Percentiles rank a stretch among this genome's conserved stretches.
Conservation (phyloP, 345 rosid genomes). For the Linum trigynum region DNA sequence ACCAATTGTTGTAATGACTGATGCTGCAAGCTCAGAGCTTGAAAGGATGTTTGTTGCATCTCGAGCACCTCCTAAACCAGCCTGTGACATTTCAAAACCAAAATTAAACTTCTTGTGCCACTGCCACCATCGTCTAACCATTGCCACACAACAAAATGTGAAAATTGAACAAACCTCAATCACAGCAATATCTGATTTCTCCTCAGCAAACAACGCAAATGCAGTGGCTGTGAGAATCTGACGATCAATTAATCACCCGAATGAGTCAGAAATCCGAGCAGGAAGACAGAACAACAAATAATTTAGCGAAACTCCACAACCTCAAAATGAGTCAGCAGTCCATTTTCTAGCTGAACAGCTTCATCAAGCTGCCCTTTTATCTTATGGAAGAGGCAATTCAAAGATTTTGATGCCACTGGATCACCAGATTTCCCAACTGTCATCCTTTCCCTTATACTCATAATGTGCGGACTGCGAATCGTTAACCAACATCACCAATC, state of each 20-base stretch:
- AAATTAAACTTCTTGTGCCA: background rate
- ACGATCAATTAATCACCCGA: background rate
- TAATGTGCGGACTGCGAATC: conserved; percentile 62
- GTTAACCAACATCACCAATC: conserved; percentile 9
- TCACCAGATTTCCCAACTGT: conserved; percentile 44
- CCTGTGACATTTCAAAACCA: conserved; percentile 25
- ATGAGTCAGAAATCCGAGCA: background rate
- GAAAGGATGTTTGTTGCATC: conserved; percentile 76
- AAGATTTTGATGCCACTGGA: conserved; percentile 46
- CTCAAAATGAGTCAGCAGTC: conserved; percentile 82
- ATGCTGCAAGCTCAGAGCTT: conserved; percentile 51
- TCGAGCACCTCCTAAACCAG: conserved; percentile 86
- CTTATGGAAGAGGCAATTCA: conserved; percentile 46
- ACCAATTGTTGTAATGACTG: conserved; percentile 73
- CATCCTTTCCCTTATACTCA: conserved; percentile 74
- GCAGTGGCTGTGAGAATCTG: conserved; percentile 85
- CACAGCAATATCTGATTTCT: conserved; percentile 69
- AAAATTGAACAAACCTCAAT: conserved; percentile 43
- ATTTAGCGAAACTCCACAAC: conserved; percentile 18
- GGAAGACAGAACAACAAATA: background rate
- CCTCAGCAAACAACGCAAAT: conserved; percentile 58
- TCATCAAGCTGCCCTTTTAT: conserved; percentile 48
- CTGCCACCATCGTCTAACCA: background rate
- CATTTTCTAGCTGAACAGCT: conserved; percentile 48
- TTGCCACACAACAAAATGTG: background rate